A percentile compares a stretch with the other conserved stretches of the same genome.
Evolutionary conservation across 202 grass and related monocot genomes (phyloP).

Genomic region (Digitaria exilis): DNA sequence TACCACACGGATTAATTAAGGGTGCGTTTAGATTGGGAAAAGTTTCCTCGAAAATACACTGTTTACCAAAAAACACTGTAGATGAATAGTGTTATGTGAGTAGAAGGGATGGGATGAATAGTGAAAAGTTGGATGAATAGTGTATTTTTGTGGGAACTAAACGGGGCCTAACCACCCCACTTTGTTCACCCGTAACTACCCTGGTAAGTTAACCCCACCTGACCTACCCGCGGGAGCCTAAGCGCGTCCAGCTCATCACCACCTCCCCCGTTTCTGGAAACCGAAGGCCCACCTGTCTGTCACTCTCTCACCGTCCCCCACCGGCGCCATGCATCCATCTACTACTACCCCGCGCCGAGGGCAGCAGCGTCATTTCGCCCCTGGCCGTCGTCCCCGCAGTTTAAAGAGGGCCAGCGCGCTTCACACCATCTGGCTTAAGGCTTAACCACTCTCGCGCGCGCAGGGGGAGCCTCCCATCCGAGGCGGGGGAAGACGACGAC

Average conservation of each 20-base stretch:
- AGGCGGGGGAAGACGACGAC: neutral
- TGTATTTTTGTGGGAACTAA: no score
- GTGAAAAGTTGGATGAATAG: no score
- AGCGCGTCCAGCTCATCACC: conserved; percentile 31
- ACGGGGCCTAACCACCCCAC: no score
- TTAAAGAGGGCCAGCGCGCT: neutral
- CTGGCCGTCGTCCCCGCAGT: neutral
- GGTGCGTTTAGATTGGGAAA: no score
- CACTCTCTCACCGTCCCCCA: neutral
- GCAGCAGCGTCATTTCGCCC: neutral
- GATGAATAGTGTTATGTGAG: no score
- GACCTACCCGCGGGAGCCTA: neutral
- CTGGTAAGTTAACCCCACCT: neutral
- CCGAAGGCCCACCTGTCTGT: neutral
- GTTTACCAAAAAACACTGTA: no score
- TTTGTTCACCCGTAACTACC: neutral
- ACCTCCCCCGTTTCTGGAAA: neutral
- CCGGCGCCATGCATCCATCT: neutral
- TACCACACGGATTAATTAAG: neutral
- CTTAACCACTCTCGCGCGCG: neutral
- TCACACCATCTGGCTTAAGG: neutral
- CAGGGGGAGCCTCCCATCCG: no score
- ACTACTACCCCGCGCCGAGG: conserved; percentile 3
- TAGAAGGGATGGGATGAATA: no score
- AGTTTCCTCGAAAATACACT: no score